Evolutionary conservation across 176 grass and related monocot species (phyloP).

Genomic region (Saccharum spontaneum): DNA sequence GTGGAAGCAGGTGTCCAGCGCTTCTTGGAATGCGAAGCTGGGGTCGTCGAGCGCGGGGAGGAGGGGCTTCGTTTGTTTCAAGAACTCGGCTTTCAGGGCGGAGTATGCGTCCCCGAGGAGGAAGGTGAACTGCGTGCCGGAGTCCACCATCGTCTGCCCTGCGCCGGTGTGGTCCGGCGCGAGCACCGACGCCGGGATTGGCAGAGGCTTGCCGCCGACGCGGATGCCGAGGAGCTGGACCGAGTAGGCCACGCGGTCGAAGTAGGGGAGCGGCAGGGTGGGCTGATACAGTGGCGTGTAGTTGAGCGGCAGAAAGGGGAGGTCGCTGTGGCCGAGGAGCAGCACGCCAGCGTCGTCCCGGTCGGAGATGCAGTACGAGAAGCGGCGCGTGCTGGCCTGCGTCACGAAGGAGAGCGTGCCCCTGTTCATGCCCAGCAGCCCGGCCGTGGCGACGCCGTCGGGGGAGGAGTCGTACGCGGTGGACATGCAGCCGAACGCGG

Average conservation of each 20-base stretch:
- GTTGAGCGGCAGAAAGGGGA: conserved; percentile 82
- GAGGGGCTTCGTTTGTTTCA: conserved; percentile 44
- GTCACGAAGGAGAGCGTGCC: conserved; percentile 87
- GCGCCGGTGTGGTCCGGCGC: conserved; percentile 91
- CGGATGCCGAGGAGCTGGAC: conserved; percentile 86
- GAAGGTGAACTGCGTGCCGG: conserved; percentile 97
- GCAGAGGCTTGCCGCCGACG: conserved; percentile 54
- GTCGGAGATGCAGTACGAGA: conserved; percentile 99
- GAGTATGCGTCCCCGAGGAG: conserved; percentile 80
- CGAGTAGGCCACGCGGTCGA: conserved; percentile 94
- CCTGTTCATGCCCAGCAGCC: conserved; percentile 90
- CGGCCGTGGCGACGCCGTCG: conserved; percentile 44
- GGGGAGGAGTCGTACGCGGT: conserved; percentile 62
- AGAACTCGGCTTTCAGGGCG: conserved; percentile 65
- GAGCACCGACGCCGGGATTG: conserved; percentile 65
- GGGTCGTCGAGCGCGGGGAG: conserved; percentile 56
- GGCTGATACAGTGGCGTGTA: conserved; percentile 85
- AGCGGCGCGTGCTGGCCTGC: conserved; percentile 70
- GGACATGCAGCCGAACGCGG: conserved; percentile 84
- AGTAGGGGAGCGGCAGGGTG: conserved; percentile 75
- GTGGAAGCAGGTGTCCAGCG: conserved; percentile 83
- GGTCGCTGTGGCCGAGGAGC: conserved; percentile 79
- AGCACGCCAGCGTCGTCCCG: conserved; percentile 79
- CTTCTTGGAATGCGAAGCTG: conserved; percentile 71
- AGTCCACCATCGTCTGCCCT: conserved; percentile 97